Evolutionary conservation across 1,284 basidiomycete species (phyloP).

Genomic region (Inonotus obliquus): DNA sequence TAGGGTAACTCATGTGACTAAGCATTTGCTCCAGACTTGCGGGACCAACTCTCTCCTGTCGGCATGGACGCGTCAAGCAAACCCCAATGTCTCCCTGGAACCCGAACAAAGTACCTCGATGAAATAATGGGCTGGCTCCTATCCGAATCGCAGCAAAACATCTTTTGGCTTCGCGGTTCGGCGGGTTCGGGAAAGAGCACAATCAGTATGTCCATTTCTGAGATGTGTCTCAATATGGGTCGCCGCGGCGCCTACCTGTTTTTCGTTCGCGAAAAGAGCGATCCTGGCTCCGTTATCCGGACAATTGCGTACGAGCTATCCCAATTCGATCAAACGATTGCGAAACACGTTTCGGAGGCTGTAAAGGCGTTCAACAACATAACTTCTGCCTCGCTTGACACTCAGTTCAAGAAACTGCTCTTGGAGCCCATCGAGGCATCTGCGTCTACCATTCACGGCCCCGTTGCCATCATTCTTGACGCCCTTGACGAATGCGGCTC

Average conservation of each 20-base stretch:
- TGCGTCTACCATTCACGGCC: neutral
- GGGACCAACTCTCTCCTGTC: neutral
- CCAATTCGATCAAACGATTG: no score
- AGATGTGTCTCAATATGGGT: no score
- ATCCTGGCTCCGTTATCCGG: constrained; percentile 24
- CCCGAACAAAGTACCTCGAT: neutral
- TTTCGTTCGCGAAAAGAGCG: constrained; percentile 27
- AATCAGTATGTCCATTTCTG: no score
- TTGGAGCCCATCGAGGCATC: neutral
- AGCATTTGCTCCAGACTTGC: neutral
- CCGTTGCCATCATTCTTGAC: constrained; percentile 7
- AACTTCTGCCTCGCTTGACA: no score
- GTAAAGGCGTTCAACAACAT: neutral
- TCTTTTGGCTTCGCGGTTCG: constrained; percentile 26
- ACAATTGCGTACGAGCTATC: no score
- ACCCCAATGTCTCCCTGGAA: constrained; percentile 7
- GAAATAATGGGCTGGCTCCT: neutral
- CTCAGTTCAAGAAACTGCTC: constrained; percentile 8
- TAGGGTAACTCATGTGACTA: no score
- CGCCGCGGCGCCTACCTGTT: no score
- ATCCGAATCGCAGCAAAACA: neutral
- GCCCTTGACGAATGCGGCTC: constrained; percentile 12
- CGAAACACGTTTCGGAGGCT: neutral
- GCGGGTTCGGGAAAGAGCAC: no score
- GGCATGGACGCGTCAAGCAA: constrained; percentile 6